Conservation (phyloP, 768 basidiomycete species). For the Amanita rimosa region DNA sequence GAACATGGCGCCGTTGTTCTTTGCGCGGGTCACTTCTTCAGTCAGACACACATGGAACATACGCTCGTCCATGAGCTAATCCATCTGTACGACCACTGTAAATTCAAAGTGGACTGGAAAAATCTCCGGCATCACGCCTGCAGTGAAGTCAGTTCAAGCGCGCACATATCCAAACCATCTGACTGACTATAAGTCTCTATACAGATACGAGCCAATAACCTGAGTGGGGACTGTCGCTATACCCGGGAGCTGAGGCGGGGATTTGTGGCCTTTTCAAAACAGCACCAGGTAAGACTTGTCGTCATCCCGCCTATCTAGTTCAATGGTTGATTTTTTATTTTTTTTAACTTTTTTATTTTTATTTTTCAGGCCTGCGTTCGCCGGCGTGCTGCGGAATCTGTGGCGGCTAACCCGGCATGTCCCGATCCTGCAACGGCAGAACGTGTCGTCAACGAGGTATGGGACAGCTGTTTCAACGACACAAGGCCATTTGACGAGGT, state of each 20-base stretch:
- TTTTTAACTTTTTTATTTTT: too few species aligned
- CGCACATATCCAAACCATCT: too few species aligned
- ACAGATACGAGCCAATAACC: conserved; percentile 94
- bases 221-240: conserved; percentile 90
- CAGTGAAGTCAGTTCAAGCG: conserved; percentile 87
- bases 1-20: conserved; percentile 71
- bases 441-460: conserved; percentile 89
- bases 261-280: conserved; percentile 74
- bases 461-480: conserved; percentile 93
- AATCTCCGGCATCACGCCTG: conserved; percentile 94
- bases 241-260: conserved; percentile 73
- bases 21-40: conserved; percentile 76
- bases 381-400: conserved; percentile 74
- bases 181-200: too few species aligned
- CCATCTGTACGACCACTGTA: conserved; percentile 92
- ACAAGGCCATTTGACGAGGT: conserved; percentile 98
- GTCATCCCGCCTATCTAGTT: not conserved
- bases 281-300: conserved; percentile 64
- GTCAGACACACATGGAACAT: conserved; percentile 83
- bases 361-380: conserved; percentile 89
- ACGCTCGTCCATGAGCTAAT: conserved; percentile 90
- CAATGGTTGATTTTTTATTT: too few species aligned
- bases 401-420: conserved; percentile 72
- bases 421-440: conserved; percentile 70
- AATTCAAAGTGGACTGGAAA: conserved; percentile 87